phyloP scores from a whole-genome alignment of 1,284 basidiomycete genomes.

The Takashimella koratensis region DNA sequence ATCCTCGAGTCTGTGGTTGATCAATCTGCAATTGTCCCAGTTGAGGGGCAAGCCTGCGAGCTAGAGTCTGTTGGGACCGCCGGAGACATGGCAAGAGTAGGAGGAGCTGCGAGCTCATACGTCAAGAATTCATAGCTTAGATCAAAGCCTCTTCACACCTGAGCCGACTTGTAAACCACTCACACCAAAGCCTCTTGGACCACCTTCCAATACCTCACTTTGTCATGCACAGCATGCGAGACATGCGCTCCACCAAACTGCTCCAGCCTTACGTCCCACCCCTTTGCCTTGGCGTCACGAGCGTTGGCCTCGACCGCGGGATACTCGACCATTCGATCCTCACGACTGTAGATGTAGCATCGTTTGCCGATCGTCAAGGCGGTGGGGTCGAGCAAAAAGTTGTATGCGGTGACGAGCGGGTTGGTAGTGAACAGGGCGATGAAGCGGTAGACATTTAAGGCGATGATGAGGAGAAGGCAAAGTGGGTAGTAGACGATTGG shows the following conservation, averaged over 20 bases:
- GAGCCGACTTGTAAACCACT: not conserved
- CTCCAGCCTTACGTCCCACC: slow-evolving; percentile 3
- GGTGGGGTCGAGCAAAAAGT: not conserved
- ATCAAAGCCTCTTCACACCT: no score
- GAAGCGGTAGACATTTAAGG: not conserved
- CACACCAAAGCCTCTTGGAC: not conserved
- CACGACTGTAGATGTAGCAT: slow-evolving; percentile 2
- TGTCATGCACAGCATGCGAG: slow-evolving; percentile 5
- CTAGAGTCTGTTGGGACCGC: not conserved
- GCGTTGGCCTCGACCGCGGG: not conserved
- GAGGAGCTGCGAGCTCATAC: not conserved
- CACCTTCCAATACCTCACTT: slow-evolving; percentile 6
- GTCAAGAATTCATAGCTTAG: not conserved
- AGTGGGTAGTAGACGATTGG: not conserved
- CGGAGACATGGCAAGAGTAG: not conserved
- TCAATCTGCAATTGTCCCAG: no score
- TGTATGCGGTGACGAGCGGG: not conserved
- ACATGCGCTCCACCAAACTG: slow-evolving; percentile 4
- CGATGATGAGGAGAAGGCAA: not conserved
- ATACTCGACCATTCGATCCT: slow-evolving; percentile 2
- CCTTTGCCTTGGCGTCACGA: slow-evolving; percentile 1
- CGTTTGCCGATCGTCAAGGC: not conserved
- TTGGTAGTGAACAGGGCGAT: not conserved
- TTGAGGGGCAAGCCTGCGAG: no score
- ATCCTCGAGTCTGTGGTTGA: not conserved